A percentile compares a stretch with the other conserved stretches of the same genome.
These are phyloP conservation scores for Aulographum hederae DNA, from an alignment of 2,329 filamentous ascomycete genomes.

Conservation along the genomic window DNA sequence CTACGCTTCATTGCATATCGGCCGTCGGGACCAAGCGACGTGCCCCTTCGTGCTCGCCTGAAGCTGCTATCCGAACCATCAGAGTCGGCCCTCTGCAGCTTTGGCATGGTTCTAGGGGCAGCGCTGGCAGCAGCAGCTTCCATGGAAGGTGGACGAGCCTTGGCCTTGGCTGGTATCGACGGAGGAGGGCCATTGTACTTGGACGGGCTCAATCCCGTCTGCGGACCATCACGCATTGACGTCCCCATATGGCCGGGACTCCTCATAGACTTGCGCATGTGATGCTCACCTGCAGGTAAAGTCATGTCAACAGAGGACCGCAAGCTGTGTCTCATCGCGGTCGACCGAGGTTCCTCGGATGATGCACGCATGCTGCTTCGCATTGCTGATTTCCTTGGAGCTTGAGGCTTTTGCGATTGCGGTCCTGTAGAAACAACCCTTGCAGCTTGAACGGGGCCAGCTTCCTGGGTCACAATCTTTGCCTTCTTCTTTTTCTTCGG, in stretches of 20 bases:
- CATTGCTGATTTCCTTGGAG: no score
- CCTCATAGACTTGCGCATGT: slow-evolving; percentile 28
- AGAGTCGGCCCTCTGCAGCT: slow-evolving; percentile 20
- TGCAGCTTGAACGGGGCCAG: neutral
- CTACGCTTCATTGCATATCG: slow-evolving; percentile 49
- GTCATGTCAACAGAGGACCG: neutral
- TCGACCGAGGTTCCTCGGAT: no score
- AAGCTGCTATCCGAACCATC: slow-evolving; percentile 53
- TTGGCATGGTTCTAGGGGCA: slow-evolving; percentile 5
- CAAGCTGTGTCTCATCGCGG: no score
- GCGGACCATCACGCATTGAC: neutral
- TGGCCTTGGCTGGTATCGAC: neutral
- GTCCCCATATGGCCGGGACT: neutral
- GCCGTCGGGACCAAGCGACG: slow-evolving; percentile 15
- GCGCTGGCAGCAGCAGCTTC: neutral
- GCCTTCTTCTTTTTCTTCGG: slow-evolving; percentile 22
- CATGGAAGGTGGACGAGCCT: neutral
- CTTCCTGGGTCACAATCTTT: slow-evolving; percentile 19
- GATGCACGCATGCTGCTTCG: no score
- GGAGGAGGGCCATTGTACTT: neutral
- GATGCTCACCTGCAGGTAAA: slow-evolving; percentile 4
- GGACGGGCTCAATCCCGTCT: neutral
- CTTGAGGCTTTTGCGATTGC: no score
- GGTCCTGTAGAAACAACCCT: neutral
- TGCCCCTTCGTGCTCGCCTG: slow-evolving; percentile 38